These are phyloP conservation scores for Diaporthe vexans DNA, from an alignment of 2,329 filamentous ascomycete genomes.

Conservation along the genomic window DNA sequence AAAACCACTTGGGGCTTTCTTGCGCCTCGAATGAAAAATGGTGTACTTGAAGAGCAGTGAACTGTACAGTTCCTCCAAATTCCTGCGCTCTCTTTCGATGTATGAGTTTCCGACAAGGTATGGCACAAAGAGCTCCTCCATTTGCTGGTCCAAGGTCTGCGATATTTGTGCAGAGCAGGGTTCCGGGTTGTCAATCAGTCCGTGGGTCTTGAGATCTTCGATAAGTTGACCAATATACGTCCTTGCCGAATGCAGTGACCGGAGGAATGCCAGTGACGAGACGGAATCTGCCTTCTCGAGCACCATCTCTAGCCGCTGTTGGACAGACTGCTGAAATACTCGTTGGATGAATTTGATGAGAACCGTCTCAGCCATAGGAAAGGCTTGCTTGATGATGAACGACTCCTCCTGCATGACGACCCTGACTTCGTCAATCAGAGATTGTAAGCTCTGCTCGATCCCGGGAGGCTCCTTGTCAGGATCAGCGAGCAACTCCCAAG, in stretches of 20 bases:
- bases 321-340: conserved; percentile 97
- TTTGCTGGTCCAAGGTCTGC: conserved; percentile 78
- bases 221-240: conserved; percentile 89
- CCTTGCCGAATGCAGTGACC: conserved; percentile 90
- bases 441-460: conserved; percentile 92
- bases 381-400: conserved; percentile 94
- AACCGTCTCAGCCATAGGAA: conserved; percentile 96
- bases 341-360: conserved; percentile 93
- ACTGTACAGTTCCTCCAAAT: conserved; percentile 85
- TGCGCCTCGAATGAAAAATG: conserved; percentile 89
- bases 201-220: conserved; percentile 94
- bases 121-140: conserved; percentile 83
- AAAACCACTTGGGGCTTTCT: conserved; percentile 91
- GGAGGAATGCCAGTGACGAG: conserved; percentile 91
- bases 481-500: conserved; percentile 93
- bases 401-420: conserved; percentile 98
- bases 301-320: conserved; percentile 95
- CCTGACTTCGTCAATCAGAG: conserved; percentile 92
- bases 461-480: conserved; percentile 93
- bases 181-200: conserved; percentile 94
- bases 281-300: conserved; percentile 93
- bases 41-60: conserved; percentile 97
- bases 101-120: conserved; percentile 79
- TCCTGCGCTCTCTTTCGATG: conserved; percentile 77
- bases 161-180: conserved; percentile 89